phyloP scores from a whole-genome alignment of 1,284 basidiomycete genomes.

The Exsudoporus floridanus region DNA sequence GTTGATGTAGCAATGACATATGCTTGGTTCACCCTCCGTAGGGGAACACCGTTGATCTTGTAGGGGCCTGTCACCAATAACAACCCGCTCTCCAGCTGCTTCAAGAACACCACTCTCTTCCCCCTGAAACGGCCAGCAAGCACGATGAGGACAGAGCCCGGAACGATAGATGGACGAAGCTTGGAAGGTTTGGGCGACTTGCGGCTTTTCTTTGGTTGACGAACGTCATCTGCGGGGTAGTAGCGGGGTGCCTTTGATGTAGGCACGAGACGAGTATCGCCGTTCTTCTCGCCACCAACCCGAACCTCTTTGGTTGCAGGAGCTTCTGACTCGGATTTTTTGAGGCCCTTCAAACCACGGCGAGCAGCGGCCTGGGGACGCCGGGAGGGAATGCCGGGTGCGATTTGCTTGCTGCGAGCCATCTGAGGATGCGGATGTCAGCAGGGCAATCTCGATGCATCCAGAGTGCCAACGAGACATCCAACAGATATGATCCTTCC shows the following conservation, averaged over 20 bases:
- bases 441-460: slow-evolving; percentile 31
- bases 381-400: slow-evolving; percentile 75
- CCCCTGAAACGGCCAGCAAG: slow-evolving; percentile 98
- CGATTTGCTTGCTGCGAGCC: slow-evolving; percentile 90
- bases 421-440: slow-evolving; percentile 54
- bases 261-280: slow-evolving; percentile 83
- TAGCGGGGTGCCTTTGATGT: slow-evolving; percentile 88
- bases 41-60: slow-evolving; percentile 98
- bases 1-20: slow-evolving; percentile 99
- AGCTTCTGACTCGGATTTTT: slow-evolving; percentile 69
- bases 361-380: slow-evolving; percentile 79
- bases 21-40: slow-evolving; percentile 98
- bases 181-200: slow-evolving; percentile 78
- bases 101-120: slow-evolving; percentile 98
- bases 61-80: slow-evolving; percentile 96
- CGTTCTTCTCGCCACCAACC: slow-evolving; percentile 91
- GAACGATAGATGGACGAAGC: slow-evolving; percentile 88
- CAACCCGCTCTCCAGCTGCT: slow-evolving; percentile 92
- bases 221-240: slow-evolving; percentile 97
- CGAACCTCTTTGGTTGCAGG: slow-evolving; percentile 76
- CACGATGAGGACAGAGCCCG: slow-evolving; percentile 95
- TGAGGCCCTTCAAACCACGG: slow-evolving; percentile 78
- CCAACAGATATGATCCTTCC: slow-evolving; percentile 31
- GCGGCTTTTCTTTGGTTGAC: slow-evolving; percentile 87
- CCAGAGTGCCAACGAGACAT: slow-evolving; percentile 35